Evolutionary conservation across 2,329 filamentous ascomycete genomes (phyloP), one percentile per base, ranked within the genome.

Genomic region (Aureobasidium uvarum): DNA sequence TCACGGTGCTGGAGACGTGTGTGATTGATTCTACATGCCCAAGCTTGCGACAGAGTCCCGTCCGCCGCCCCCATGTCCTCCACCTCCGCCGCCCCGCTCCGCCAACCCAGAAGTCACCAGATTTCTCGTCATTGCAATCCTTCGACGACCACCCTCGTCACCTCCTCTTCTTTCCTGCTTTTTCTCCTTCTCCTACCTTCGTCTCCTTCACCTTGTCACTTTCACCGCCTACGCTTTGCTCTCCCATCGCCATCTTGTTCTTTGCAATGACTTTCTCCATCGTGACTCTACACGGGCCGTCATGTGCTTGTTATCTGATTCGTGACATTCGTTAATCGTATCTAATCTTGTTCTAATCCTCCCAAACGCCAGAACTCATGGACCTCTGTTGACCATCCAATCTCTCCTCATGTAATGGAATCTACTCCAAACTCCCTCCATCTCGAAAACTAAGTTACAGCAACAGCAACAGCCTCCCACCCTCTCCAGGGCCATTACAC

Each of bases 271-370:
- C 5, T 13, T 3, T 20, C 50, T 52, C 18, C 50, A 54, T 11
- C 31, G 20, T 36, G 18, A 20, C 18, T 14, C 18, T 54, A 20
- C 11, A n/a, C 18, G 23, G 16, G 8, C 28, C 28, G 38, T 38
- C 38, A 3, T 43, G 14, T 36, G 50, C n/a, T 25, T 25, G 13
- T 8, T 28, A 5, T 25, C 31, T 20, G 10, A 58, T 31, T 41
- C 58, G 31, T 60, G n/a, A 46, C 13, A 31, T 45, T 38, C 56
- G 43, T 60, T 60, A 13, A 48, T 46, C 43, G 6, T 60, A 48
- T 48, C 28, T 46, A 36, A 48, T 38, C n/a, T 23, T 60, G 38
- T 58, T 33, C 28, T 45, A 23, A 58, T 28, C 18, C 18, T 45
- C 55, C 55, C 18, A 11, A 46, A 58, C 25, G 14, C 54, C 54